Base-by-base conservation (phyloP, 371 early-diverging fungal species). In the Mucor racemosus region DNA sequence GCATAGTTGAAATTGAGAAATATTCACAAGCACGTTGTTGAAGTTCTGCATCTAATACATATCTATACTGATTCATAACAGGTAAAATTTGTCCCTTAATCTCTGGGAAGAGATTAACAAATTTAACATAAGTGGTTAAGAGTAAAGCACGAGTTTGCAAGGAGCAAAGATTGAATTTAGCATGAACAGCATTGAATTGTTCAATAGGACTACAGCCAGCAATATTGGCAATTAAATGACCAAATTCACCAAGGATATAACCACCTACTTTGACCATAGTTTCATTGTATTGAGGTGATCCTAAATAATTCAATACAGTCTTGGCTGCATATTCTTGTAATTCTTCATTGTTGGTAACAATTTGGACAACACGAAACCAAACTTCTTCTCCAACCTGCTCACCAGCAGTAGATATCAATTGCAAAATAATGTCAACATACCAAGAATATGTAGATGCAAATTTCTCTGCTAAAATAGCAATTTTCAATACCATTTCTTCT, bases 11-110 rank as follows among this genome's bases (percentile, higher is more conserved):
- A 48, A 99, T 82, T 1, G 95, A 87, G 53, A 96, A 86, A 78
- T 98, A 99, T 78, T 99, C 99, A 67, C 93, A 93, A 0, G 98
- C 97, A 41, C 99, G 89, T 73, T 98, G 97, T 76, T 97, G 97
- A 26, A 99, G 75, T 81, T 99, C 99, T 3, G 92, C 89, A 75
- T 98, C 97, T 65, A 97, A 72, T 0, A 95, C 95, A 64, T 92
- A 88, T 36, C 91, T 88, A 67, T 93, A 94, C 46, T 91, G 91
- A 64, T 94, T 87, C 60, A 99, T 91, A 5, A 97, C 93, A 6
- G 87, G 77, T 55, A 94, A 65, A 33, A 97, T 88, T 35, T 95
- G 92, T 4, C 88, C 90, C 72, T 95, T 95, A 77, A 98, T 95
- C 74, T 99, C 98, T 2, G 98, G 99, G 72, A 99, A 99, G 58